phyloP scores from a whole-genome alignment of 2,329 filamentous ascomycete genomes.

The Emmonsiellopsis sp. region DNA sequence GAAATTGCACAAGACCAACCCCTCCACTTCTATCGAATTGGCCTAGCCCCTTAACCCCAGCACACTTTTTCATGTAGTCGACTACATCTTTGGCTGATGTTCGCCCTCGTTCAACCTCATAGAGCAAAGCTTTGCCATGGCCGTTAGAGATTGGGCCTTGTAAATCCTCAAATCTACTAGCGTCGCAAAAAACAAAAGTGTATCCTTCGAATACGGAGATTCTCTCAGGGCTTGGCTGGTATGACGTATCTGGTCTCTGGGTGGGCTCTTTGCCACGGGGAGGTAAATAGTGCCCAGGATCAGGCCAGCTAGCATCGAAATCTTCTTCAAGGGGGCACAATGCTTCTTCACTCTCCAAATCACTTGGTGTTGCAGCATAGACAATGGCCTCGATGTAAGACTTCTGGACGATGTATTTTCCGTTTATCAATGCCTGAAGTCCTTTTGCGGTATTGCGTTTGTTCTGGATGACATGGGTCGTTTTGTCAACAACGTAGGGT shows the following conservation, averaged over 20 bases:
- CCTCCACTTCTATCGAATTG: constrained; percentile 55
- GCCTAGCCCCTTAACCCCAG: constrained; percentile 62
- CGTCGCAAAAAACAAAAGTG: constrained; percentile 78
- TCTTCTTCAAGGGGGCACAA: constrained; percentile 61
- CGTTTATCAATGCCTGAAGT: constrained; percentile 76
- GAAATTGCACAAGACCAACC: constrained; percentile 68
- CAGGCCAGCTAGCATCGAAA: constrained; percentile 70
- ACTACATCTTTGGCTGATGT: constrained; percentile 69
- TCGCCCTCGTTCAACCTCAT: constrained; percentile 49
- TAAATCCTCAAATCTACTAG: constrained; percentile 65
- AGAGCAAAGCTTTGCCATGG: constrained; percentile 69
- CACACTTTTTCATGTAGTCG: constrained; percentile 62
- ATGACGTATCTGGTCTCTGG: constrained; percentile 56
- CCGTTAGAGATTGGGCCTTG: constrained; percentile 66
- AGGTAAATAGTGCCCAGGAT: constrained; percentile 62
- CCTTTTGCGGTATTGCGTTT: constrained; percentile 86
- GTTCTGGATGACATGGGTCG: constrained; percentile 79
- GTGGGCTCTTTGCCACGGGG: constrained; percentile 66
- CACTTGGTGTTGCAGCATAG: constrained; percentile 44
- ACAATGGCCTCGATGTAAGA: constrained; percentile 65
- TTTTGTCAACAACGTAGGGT: constrained; percentile 60
- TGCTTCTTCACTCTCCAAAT: constrained; percentile 42
- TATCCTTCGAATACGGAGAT: constrained; percentile 72
- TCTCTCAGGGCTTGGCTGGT: constrained; percentile 59
- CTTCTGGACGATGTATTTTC: constrained; percentile 63